Conservation (phyloP, 805 yeast species). For the Ogataea parapolymorpha region DNA sequence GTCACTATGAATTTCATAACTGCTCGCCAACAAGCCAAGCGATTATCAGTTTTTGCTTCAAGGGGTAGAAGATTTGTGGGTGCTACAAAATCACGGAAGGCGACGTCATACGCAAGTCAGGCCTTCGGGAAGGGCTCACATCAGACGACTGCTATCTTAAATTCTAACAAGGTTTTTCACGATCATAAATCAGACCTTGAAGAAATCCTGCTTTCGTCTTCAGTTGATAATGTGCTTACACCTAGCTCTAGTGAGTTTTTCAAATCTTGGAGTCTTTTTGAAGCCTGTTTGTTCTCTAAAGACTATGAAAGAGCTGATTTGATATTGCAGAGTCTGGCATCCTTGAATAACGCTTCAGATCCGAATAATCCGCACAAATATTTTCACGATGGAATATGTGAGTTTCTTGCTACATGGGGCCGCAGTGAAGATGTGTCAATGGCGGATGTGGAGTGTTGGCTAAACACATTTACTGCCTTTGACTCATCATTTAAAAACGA, state of each 20-base stretch:
- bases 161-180: conserved; percentile 5
- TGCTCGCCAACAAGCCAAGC: conserved; percentile 4
- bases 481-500: conserved; percentile 22
- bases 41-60: background rate
- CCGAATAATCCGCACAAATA: conserved; percentile 31
- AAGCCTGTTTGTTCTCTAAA: conserved; percentile 67
- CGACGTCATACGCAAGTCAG: conserved; percentile 11
- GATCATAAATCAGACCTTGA: conserved; percentile 1
- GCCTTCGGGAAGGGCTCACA: conserved; percentile 4
- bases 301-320: conserved; percentile 69
- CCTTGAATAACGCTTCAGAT: conserved; percentile 34
- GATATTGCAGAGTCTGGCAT: conserved; percentile 59
- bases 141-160: conserved; percentile 14
- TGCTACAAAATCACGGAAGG: conserved; percentile 10
- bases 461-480: conserved; percentile 18
- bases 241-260: conserved; percentile 23
- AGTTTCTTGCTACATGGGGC: conserved; percentile 46
- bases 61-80: conserved; percentile 4
- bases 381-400: conserved; percentile 65
- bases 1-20: background rate
- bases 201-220: conserved; percentile 18
- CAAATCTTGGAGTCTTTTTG: conserved; percentile 63
- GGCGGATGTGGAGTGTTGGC: conserved; percentile 25
- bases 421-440: conserved; percentile 24
- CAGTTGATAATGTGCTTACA: conserved; percentile 28